Evolutionary conservation across 208 protist species (phyloP), one percentile per base, ranked within the genome.

Genomic region (Trichomonas gallinae): DNA sequence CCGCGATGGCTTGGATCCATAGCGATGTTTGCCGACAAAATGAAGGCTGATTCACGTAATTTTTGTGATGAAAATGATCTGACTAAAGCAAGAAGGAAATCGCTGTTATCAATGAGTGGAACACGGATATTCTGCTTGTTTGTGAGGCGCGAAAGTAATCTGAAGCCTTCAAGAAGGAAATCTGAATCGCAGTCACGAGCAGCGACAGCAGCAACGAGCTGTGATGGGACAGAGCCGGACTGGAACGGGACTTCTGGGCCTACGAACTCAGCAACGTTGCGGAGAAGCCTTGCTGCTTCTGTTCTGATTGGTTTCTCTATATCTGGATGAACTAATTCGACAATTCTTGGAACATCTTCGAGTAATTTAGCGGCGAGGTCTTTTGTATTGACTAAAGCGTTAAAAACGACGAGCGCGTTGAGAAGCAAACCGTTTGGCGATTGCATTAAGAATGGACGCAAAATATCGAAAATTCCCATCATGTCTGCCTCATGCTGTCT

Each of bases 1-100:
- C 83, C 83, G 9, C 83, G 36, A n/a, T 91, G 83, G 23, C 83
- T 91, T n/a, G 83, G 36, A 91, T 91, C 83, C 83, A 91, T 91
- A 48, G 83, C 83, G 23, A 91, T 91, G n/a, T 91, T 91, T 11
- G 83, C 45, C n/a, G 83, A 36, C 9, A 91, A 23, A n/a, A 91
- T 91, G 9, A 91, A 44, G 1, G 83, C 8, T 45, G n/a, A 26
- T 49, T 91, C 6, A 34, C 83, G 23, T 23, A 91, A 38, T 36
- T 38, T 45, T 45, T 17, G 34, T 10, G 45, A 48, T 45, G 83
- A 45, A 48, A 91, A 91, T 49, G 83, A 91, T 34, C 42, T 45
- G 48, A 49, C 42, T 0, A 91, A 8, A n/a, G 42, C 42, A 23
- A 13, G 8, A 10, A 91, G 40, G 23, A 91, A 91, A 31, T 91